Percentiles rank a stretch among this genome's conserved stretches.
Evolutionary conservation across 2,329 filamentous ascomycete species (phyloP).

Genomic region (Colletotrichum gloeosporioides): DNA sequence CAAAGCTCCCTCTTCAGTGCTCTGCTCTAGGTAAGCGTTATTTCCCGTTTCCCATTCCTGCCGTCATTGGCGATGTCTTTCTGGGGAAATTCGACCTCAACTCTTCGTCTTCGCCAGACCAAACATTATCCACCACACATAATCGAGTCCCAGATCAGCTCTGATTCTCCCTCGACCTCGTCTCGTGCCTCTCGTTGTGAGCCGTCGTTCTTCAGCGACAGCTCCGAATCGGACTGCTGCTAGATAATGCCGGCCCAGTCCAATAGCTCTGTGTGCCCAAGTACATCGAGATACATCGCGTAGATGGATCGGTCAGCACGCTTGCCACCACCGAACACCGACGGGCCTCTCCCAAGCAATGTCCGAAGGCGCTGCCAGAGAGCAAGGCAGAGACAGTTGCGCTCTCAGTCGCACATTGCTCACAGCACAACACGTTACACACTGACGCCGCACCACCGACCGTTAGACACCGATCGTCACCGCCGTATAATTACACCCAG

Average conservation of each 20-base stretch:
- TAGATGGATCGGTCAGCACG: slow-evolving; percentile 1
- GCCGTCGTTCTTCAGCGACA: not conserved
- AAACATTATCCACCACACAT: not conserved
- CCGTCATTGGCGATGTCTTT: not conserved
- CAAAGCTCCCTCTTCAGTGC: not conserved
- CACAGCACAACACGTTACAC: not conserved
- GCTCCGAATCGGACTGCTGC: not conserved
- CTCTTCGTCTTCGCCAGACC: not conserved
- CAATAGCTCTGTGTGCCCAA: not conserved
- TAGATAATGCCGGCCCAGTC: not conserved
- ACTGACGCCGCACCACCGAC: slow-evolving; percentile 10
- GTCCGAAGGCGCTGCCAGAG: slow-evolving; percentile 5
- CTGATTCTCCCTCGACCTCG: not conserved
- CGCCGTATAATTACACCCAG: slow-evolving; percentile 10
- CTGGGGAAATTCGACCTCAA: not conserved
- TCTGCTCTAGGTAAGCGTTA: not conserved
- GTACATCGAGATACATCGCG: not conserved
- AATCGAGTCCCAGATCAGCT: not conserved
- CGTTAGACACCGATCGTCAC: slow-evolving; percentile 5
- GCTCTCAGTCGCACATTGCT: not conserved
- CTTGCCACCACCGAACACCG: slow-evolving; percentile 21
- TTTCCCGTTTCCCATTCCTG: not conserved
- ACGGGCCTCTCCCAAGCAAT: slow-evolving; percentile 13
- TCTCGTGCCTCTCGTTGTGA: not conserved
- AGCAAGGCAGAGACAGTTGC: not conserved